These are phyloP conservation scores for Cryptococcus hybrid DNA, from an alignment of 1,284 basidiomycete genomes.

Conservation along the genomic window DNA sequence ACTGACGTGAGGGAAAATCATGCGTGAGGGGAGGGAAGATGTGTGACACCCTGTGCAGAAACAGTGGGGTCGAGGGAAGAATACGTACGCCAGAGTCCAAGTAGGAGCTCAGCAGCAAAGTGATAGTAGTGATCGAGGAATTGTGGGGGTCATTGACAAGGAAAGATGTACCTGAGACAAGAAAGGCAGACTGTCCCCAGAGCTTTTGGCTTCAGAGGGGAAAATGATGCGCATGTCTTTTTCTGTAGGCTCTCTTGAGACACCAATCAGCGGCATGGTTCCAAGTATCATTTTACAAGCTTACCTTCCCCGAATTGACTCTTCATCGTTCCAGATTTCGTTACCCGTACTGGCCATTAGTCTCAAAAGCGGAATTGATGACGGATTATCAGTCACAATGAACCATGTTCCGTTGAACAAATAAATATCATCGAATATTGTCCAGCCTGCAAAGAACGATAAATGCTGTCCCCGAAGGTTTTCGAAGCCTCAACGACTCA, in stretches of 20 bases:
- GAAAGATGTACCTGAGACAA: conserved; percentile 46
- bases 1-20: conserved; percentile 71
- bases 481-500: conserved; percentile 18
- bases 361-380: conserved; percentile 45
- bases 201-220: conserved; percentile 64
- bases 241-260: conserved; percentile 60
- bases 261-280: not conserved
- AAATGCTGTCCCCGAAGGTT: not conserved
- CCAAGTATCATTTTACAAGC: conserved; percentile 3
- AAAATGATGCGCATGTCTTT: conserved; percentile 73
- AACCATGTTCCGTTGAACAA: conserved; percentile 52
- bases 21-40: conserved; percentile 66
- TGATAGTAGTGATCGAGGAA: conserved; percentile 60
- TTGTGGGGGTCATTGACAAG: conserved; percentile 78
- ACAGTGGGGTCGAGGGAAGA: conserved; percentile 72
- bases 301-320: conserved; percentile 48
- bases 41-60: conserved; percentile 58
- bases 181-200: conserved; percentile 58
- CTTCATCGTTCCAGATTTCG: conserved; percentile 52
- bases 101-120: conserved; percentile 75
- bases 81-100: conserved; percentile 84
- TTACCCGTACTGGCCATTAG: conserved; percentile 52
- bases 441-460: conserved; percentile 61
- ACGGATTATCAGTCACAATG: conserved; percentile 51
- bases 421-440: conserved; percentile 68